phyloP scores from a whole-genome alignment of 495 filamentous ascomycete genomes.

The Podospora australis region DNA sequence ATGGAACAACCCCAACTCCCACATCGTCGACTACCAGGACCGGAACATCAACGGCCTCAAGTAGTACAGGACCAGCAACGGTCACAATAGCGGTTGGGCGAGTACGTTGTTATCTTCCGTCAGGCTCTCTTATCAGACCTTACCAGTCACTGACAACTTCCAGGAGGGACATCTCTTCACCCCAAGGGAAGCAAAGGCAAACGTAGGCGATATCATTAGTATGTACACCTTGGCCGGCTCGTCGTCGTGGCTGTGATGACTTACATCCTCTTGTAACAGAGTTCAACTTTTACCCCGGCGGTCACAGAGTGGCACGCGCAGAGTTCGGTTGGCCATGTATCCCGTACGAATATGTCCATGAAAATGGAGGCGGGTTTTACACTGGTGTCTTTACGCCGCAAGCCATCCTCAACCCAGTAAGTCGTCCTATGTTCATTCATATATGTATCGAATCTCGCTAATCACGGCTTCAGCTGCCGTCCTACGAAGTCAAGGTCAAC shows the following conservation, averaged over 20 bases:
- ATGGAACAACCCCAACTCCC: background rate
- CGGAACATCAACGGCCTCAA: slow-evolving; percentile 6
- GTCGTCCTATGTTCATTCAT: slow-evolving; percentile 2
- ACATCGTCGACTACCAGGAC: background rate
- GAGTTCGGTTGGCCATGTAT: slow-evolving; percentile 52
- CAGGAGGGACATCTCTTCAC: slow-evolving; percentile 30
- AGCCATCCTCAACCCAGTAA: slow-evolving; percentile 30
- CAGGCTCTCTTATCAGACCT: no score
- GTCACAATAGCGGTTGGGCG: slow-evolving; percentile 27
- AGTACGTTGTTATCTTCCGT: no score
- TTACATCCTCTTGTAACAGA: slow-evolving; percentile 15
- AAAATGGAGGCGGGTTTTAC: slow-evolving; percentile 42
- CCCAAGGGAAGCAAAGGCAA: slow-evolving; percentile 27
- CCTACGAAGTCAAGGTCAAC: slow-evolving; percentile 47
- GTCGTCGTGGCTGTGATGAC: background rate
- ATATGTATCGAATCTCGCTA: background rate
- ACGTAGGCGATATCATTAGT: slow-evolving; percentile 37
- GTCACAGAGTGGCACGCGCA: slow-evolving; percentile 53
- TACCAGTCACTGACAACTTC: no score
- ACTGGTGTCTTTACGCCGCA: slow-evolving; percentile 36
- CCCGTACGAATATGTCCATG: slow-evolving; percentile 46
- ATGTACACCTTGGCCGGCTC: background rate
- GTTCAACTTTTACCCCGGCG: slow-evolving; percentile 54
- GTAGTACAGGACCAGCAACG: slow-evolving; percentile 13
- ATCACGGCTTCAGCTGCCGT: no score